Evolutionary conservation across 495 filamentous ascomycete species (phyloP).

Genomic region (Lichina pygmaea): DNA sequence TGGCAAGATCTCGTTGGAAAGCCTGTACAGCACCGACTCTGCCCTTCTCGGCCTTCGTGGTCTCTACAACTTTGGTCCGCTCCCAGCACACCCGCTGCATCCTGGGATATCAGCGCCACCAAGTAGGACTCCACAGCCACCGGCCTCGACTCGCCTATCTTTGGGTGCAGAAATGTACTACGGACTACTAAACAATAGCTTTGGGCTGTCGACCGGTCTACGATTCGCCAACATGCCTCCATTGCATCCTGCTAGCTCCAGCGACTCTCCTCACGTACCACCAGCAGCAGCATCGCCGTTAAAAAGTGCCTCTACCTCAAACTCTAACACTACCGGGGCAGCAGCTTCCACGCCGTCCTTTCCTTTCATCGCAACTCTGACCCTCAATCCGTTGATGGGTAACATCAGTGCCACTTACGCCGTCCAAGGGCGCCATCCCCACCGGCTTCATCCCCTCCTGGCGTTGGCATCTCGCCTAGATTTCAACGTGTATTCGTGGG

Average conservation of each 20-base stretch:
- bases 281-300: constrained; percentile 29
- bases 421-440: constrained; percentile 48
- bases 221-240: constrained; percentile 68
- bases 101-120: constrained; percentile 13
- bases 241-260: neutral
- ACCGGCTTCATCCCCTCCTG: constrained; percentile 11
- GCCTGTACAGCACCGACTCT: constrained; percentile 77
- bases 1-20: constrained; percentile 73
- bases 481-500: constrained; percentile 96
- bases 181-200: constrained; percentile 67
- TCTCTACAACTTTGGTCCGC: constrained; percentile 75
- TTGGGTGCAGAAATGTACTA: constrained; percentile 90
- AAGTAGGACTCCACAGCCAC: neutral
- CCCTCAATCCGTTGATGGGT: constrained; percentile 78
- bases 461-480: constrained; percentile 75
- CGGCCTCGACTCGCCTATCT: constrained; percentile 19
- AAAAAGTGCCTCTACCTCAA: neutral
- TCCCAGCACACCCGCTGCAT: neutral
- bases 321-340: no score
- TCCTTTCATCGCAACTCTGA: constrained; percentile 78
- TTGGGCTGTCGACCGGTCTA: constrained; percentile 56
- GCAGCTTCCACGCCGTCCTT: constrained; percentile 13
- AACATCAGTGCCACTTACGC: constrained; percentile 76
- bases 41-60: constrained; percentile 67
- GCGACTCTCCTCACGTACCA: constrained; percentile 2